Percentiles rank a stretch among this genome's conserved stretches.
Evolutionary conservation across 768 basidiomycete genomes (phyloP).

Genomic region (Exidia glandulosa): DNA sequence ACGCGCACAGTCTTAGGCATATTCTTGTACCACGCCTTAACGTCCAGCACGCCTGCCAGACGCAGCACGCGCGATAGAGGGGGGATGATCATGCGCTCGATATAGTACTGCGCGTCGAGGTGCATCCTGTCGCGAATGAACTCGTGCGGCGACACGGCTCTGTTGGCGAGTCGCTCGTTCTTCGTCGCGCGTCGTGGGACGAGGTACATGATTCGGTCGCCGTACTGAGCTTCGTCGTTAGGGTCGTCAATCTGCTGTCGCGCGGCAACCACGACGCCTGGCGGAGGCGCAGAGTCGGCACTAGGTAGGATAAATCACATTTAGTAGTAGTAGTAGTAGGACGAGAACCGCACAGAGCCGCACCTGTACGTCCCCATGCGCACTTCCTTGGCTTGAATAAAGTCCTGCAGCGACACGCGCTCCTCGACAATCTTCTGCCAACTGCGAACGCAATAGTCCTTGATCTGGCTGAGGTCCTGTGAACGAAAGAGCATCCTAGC

Average conservation of each 20-base stretch:
- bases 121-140: conserved; percentile 55
- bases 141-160: conserved; percentile 64
- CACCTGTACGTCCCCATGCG: conserved; percentile 89
- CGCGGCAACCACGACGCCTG: conserved; percentile 84
- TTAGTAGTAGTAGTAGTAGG: neutral
- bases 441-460: conserved; percentile 72
- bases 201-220: conserved; percentile 87
- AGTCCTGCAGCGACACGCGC: conserved; percentile 78
- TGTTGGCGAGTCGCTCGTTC: conserved; percentile 56
- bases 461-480: conserved; percentile 81
- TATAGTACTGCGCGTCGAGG: conserved; percentile 86
- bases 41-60: conserved; percentile 77
- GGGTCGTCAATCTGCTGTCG: conserved; percentile 63
- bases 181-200: conserved; percentile 54
- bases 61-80: conserved; percentile 87
- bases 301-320: no score
- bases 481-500: conserved; percentile 79
- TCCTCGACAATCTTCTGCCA: conserved; percentile 81
- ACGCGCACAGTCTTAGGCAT: conserved; percentile 59
- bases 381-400: conserved; percentile 91
- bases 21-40: conserved; percentile 74
- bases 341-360: conserved; percentile 5
- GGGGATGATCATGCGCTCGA: conserved; percentile 74
- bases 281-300: conserved; percentile 75
- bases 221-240: conserved; percentile 80